Conservation (phyloP, 2,329 filamentous ascomycete species). For the Verticillium tricorpus region DNA sequence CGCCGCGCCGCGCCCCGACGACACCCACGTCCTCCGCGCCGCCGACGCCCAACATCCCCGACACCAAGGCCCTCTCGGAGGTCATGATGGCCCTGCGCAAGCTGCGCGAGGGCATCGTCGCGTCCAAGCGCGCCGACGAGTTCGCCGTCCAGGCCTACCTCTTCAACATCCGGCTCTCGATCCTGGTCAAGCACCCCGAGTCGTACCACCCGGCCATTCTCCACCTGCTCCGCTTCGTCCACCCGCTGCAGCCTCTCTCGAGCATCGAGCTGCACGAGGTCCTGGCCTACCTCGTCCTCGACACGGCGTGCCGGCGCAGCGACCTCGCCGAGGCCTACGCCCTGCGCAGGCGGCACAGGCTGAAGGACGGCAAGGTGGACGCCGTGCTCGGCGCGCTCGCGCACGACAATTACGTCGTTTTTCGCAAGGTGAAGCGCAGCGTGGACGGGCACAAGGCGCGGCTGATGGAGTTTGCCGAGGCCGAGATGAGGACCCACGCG, state of each 20-base stretch:
- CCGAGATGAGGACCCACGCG: constrained; percentile 67
- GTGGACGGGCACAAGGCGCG: constrained; percentile 78
- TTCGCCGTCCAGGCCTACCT: constrained; percentile 90
- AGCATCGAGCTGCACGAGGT: constrained; percentile 74
- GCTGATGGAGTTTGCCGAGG: constrained; percentile 77
- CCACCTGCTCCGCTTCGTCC: constrained; percentile 70
- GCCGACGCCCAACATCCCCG: constrained; percentile 7
- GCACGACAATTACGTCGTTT: constrained; percentile 77
- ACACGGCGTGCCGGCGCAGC: constrained; percentile 78
- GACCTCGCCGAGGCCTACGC: constrained; percentile 71
- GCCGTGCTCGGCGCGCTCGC: constrained; percentile 65
- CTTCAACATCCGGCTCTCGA: constrained; percentile 81
- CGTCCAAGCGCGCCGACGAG: constrained; percentile 66
- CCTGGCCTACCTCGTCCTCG: constrained; percentile 75
- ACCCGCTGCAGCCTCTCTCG: constrained; percentile 63
- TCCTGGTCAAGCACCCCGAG: constrained; percentile 77
- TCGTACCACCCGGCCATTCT: constrained; percentile 86
- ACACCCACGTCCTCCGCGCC: constrained; percentile 7
- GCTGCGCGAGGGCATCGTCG: constrained; percentile 83
- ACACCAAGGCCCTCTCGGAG: constrained; percentile 46
- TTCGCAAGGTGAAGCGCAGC: constrained; percentile 63
- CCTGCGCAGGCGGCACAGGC: constrained; percentile 55
- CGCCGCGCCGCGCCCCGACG: constrained; percentile 10
- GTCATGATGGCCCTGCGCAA: constrained; percentile 85
- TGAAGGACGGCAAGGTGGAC: constrained; percentile 66